Base-by-base conservation (phyloP, 2,329 filamentous ascomycete species). In the Stagonosporopsis cucurbitacearum region DNA sequence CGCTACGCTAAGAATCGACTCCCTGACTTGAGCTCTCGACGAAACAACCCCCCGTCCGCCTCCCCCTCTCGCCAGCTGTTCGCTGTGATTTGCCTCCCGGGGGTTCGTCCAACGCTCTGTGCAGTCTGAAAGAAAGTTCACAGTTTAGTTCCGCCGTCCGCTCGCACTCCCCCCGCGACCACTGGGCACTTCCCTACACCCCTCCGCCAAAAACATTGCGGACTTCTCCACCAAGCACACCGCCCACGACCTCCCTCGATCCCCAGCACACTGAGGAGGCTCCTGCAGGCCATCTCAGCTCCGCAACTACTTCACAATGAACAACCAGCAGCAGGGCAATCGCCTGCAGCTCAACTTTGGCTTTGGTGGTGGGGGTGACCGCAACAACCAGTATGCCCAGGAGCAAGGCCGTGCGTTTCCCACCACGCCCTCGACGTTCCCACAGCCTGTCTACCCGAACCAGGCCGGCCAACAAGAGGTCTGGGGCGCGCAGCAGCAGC, bases 391-490 rank as follows among this genome's bases (percentile, higher is more conserved):
- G 58, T 69, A 71, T 60, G 68, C 69, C 57, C 78, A 79, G 63
- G 77, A 78, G 67, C 73, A 72, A 55, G 79, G 79, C 52, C 78
- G 80, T 59, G 77, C 78, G 54, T 82, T 79, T 69, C 80, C 80
- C 49, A 82, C 94, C 49, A 97, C 94, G 9, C 94, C 94, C 48
- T 97, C 94, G 63, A 96, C 93, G 56, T 98, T 98, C 73, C 94
- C 94, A 12, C 94, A 98, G 79, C 93, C 93, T 58, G 90, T 96
- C 74, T 88, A 86, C 70, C 83, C 84, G 46, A 83, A 82, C 68
- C 80, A 84, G 66, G 79, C 81, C 50, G 82, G 82, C 42, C 84
- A 86, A 74, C 85, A 87, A 64, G 86, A 88, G 68, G 81, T 84
- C 59, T 84, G 84, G 81, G 81, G 80, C 42, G 75, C 80, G 39